A percentile compares a stretch with the other conserved stretches of the same genome.
These are phyloP conservation scores for Alternaria arborescens DNA, from an alignment of 2,329 filamentous ascomycete species.

Conservation along the genomic window DNA sequence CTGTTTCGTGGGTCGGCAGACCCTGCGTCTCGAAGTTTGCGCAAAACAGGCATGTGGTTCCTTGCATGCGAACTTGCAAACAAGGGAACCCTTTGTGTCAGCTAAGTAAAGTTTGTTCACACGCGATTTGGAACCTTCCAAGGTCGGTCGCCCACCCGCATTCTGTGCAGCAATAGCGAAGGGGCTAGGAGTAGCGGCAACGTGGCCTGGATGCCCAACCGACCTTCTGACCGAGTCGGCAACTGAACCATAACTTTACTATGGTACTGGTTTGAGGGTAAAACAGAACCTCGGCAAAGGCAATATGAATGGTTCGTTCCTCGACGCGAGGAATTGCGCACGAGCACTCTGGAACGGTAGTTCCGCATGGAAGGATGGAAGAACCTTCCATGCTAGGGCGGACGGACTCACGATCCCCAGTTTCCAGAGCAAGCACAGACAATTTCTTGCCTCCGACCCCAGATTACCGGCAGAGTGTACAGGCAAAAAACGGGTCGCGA, in stretches of 20 bases:
- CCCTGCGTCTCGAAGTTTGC: slow-evolving; percentile 8
- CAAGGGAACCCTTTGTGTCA: background rate
- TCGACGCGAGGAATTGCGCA: slow-evolving; percentile 8
- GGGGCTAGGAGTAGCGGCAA: slow-evolving; percentile 1
- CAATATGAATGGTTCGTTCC: slow-evolving; percentile 8
- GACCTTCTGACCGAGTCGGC: slow-evolving; percentile 1
- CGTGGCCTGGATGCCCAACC: background rate
- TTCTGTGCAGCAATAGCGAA: slow-evolving; percentile 4
- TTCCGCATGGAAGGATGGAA: slow-evolving; percentile 22
- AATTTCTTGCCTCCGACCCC: slow-evolving; percentile 16
- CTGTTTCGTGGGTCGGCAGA: slow-evolving; percentile 2
- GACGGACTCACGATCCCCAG: slow-evolving; percentile 7
- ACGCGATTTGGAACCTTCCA: background rate
- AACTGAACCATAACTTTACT: background rate
- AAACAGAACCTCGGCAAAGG: slow-evolving; percentile 1
- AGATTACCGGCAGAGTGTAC: slow-evolving; percentile 21
- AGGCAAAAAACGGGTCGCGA: slow-evolving; percentile 19
- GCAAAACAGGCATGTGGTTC: slow-evolving; percentile 2
- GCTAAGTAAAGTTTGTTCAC: slow-evolving; percentile 1
- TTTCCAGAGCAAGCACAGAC: slow-evolving; percentile 22
- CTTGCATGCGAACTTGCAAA: slow-evolving; percentile 3
- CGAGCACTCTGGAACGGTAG: background rate
- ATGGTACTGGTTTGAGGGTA: background rate
- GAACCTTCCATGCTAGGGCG: slow-evolving; percentile 18
- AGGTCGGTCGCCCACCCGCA: slow-evolving; percentile 1